Base-by-base conservation (phyloP, 169 alveolate genomes). In the Eimeria mitis region DNA sequence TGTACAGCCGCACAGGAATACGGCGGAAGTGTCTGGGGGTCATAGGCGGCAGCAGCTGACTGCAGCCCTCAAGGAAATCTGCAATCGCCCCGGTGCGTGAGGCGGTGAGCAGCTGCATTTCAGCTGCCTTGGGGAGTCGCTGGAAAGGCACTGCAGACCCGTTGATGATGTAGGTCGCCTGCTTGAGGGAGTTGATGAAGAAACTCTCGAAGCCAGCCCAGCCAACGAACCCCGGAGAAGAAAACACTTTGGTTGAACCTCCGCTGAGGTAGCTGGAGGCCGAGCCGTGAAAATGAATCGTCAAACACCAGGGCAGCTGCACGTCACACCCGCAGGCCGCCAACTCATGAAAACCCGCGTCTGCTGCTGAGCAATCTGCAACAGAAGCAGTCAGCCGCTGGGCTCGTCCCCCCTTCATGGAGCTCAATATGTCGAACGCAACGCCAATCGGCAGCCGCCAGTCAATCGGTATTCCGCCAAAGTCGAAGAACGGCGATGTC, bases 381-480 rank as follows among this genome's bases (percentile, higher is more conserved):
- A 47, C 8, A 16, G 59, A 59, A 19, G 83, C 95, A 5, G 65
- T 42, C 61, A 47, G 61, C 42, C 73, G 65, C 71, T 28, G 13
- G 13, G 73, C 71, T 25, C 68, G 85, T 21, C 59, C 95, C 47
- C 56, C 87, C 59, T 71, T 89, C 95, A 71, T 56, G 47, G 92
- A 44, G 9, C 91, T 42, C 78, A 92, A 37, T 16, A 81, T 73
- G 68, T 92, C 96, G 94, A 92, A 81, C 2, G 94, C 83, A 42
- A 92, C 94, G 56, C 96, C 96, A 16, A 92, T 63, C 44, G 96
- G 96, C 52, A 92, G 89, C 34, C 96, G 71, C 96, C 96, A 92
- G 89, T 92, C 96, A 44, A 92, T 73, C 31, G 87, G 96, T 8
- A 34, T 37, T 7, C 96, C 96, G 61, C 81, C 73, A 52, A 65